Base-by-base conservation (phyloP, 305 asterid species). In the Rubia balearica region DNA sequence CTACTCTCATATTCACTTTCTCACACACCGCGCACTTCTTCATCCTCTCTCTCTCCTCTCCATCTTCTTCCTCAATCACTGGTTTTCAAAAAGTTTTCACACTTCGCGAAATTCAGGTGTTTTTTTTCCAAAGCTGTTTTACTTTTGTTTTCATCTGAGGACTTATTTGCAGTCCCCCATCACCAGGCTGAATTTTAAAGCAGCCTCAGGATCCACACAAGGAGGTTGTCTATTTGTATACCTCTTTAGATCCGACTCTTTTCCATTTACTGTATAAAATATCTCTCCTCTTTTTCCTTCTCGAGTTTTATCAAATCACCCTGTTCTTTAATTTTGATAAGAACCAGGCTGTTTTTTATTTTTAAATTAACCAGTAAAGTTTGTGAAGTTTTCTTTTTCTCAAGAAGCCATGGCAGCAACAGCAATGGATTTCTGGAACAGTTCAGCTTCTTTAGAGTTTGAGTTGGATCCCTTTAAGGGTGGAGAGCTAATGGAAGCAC, bases 401-500 rank as follows among this genome's bases (percentile, higher is more conserved):
- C 33, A 30, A 48, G 5, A 2, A 69, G 56, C 53, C 0, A 84
- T 85, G 88, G 87, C 88, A 73, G 89, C 89, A 62, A 67, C 88
- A 62, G 62, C 91, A 19, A 80, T 90, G 92, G 85, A 84, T 75
- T 81, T 83, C 75, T 88, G 92, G 89, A 82, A 65, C 77, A 81
- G 83, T 74, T 57, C 73, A 22, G 2, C 68, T 3, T 9, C 78
- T 22, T 65, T 73, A 67, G 86, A 82, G 71, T 21, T 61, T 66
- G 21, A 51, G 1, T 24, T 74, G 68, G 85, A 84, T 27, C 82
- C 86, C 27, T 76, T 85, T 12, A 62, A 49, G 49, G 92, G 91
- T 49, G 84, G 88, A 55, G 96, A 90, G 72, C 63, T 90, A 0
- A 90, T 88, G 95, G 91, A 90, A 79, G 96, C 89, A 76, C 91